Percentiles rank a stretch among this genome's conserved stretches.
These are phyloP conservation scores for Termitomyces sp. DNA, from an alignment of 1,284 basidiomycete genomes.

Conservation along the genomic window DNA sequence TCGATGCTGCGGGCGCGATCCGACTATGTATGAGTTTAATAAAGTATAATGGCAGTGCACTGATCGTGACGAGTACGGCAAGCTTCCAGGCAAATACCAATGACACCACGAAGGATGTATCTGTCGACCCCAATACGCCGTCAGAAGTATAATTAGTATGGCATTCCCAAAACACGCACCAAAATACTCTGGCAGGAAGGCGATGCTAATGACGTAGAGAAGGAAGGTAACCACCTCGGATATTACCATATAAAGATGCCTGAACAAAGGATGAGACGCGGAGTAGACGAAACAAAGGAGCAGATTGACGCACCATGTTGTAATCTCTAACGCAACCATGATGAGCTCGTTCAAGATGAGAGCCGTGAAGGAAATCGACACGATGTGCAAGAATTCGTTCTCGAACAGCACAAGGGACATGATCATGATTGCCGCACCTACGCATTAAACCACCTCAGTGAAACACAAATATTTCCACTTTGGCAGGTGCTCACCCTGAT, in stretches of 20 bases:
- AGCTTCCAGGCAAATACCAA: constrained; percentile 93
- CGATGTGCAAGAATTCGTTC: constrained; percentile 96
- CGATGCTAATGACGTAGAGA: constrained; percentile 90
- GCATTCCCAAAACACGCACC: constrained; percentile 47
- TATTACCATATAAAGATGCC: constrained; percentile 96
- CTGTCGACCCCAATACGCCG: constrained; percentile 35
- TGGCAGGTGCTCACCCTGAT: constrained; percentile 68
- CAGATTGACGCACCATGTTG: constrained; percentile 70
- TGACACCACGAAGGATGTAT: constrained; percentile 90
- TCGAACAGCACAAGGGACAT: constrained; percentile 95
- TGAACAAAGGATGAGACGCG: constrained; percentile 27
- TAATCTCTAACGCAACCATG: constrained; percentile 98
- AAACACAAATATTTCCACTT: background rate
- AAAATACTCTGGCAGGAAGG: constrained; percentile 95
- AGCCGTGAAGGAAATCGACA: constrained; percentile 96
- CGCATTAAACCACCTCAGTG: background rate
- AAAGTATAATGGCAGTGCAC: constrained; percentile 87
- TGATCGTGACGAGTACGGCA: constrained; percentile 90
- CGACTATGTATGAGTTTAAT: constrained; percentile 85
- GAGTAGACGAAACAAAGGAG: background rate
- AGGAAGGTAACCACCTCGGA: constrained; percentile 87
- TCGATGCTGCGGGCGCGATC: constrained; percentile 91
- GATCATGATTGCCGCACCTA: constrained; percentile 98
- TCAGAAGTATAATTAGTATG: background rate
- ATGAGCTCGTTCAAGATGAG: constrained; percentile 96